Evolutionary conservation across 257 asterid species (phyloP), one percentile per base, ranked within the genome.

Genomic region (Buddleja alternifolia): DNA sequence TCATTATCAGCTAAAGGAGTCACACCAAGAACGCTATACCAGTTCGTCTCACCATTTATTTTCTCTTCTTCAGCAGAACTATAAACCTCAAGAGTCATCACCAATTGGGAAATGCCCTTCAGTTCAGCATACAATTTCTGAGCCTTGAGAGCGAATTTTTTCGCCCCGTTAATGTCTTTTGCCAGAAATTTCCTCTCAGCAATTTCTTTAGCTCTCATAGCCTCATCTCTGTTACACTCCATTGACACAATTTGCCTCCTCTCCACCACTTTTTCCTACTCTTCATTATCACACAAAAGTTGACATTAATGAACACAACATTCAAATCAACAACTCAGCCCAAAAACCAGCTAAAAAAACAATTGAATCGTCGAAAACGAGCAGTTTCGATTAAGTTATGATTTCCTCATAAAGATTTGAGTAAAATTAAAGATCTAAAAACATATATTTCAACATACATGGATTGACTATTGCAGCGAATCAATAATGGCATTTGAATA

Each of bases 221-320:
- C 94, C 73, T 89, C 96, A 11, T 84, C 96, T 67, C 85, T 84
- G 70, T 89, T 89, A 81, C 96, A 89, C 81, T 89, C 96, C 96
- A 89, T 89, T 74, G n/a, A n/a, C 65, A 64, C 78, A 21, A 73
- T 58, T 25, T 6, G 10, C 68, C 74, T 71, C 77, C 70, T 53
- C 78, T 70, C 77, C 59, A 72, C 77, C 51, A 42, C 71, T 67
- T 73, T n/a, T n/a, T n/a, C n/a, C n/a, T 74, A 71, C 79, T 69
- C 82, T 72, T 44, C 11, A 16, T 37, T 29, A 61, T 53, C 60
- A 46, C n/a, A n/a, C n/a, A n/a, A n/a, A n/a, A n/a, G n/a, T n/a
- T n/a, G n/a, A n/a, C n/a, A n/a, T n/a, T 41, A 69, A 62, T 11
- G 5, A 52, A 47, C 25, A 41, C 32, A 60, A 25, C 24, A 63